Base-by-base conservation (phyloP, 371 early-diverging fungal species). In the Saksenaea oblongispora region DNA sequence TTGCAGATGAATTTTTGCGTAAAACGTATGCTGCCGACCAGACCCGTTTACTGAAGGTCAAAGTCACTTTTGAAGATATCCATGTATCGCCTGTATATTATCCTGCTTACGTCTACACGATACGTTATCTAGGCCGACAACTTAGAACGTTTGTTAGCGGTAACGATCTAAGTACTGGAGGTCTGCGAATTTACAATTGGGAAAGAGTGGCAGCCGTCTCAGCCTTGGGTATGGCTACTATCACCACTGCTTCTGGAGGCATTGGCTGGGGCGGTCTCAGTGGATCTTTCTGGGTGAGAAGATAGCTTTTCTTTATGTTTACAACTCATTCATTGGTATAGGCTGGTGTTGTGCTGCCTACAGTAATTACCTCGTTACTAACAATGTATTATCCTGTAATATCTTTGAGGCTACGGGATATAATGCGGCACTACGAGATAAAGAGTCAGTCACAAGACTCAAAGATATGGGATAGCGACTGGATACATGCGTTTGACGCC, bases 81-180 rank as follows among this genome's bases (percentile, higher is more conserved):
- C 66, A 76, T 31, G 64, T 82, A 7, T 83, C 85, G 11, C 87
- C 87, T 0, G 77, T 87, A 1, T 87, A 87, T 61, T 82, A 84
- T 37, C 86, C 87, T 3, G 80, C 80, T 0, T 87, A 71, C 41
- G 73, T 87, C 3, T 85, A 80, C 27, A 79, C 84, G 3, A 74
- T 84, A 5, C 63, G 69, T 34, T 79, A 85, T 59, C 70, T 87
- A 9, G 75, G 83, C 22, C 67, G 84, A 59, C 72, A 75, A 15
- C 73, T 87, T 27, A 66, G 86, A 10, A 87, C 87, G 0, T 85
- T 87, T 69, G 72, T 87, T 26, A 84, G 85, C 56, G 87, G 82
- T 0, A 58, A 79, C 42, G 86, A 87, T 67, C 41, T 79, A 18
- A 59, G 68, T 1, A 74, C 77, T 0, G 86, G 87, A n/a, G 87